Evolutionary conservation across 768 basidiomycete species (phyloP), one percentile per base, ranked within the genome.

Genomic region (Amanita exitialis): DNA sequence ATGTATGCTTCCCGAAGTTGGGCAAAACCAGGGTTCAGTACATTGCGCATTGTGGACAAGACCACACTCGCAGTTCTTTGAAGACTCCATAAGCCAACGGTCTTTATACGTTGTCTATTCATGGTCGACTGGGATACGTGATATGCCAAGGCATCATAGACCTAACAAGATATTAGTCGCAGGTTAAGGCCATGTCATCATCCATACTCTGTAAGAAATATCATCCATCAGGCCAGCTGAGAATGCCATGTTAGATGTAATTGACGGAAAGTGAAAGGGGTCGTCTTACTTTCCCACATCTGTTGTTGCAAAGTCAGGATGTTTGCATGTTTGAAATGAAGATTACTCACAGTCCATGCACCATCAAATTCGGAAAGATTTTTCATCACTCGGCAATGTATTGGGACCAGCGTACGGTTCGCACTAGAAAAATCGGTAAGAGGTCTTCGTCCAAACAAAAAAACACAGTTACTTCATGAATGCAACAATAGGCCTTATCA

Each of bases 401-500:
- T 93, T 10, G 96, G 96, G 2, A 99, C 79, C 58, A 99, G 68
- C 1, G 96, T 99, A 53, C 86, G 82, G 62, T 98, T 95, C 3
- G 88, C 85, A 64, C 95, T 98, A 56, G 13, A 32, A 49, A 37
- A 64, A 13, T 37, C 56, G 2, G n/a, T 25, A 13, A 42, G 16
- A 7, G 18, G 5, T 32, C 16, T 9, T 28, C 21, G n/a, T 16
- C 4, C 18, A 34, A 35, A 37, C 51, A 34, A 46, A 5, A 30
- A 10, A 27, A 49, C 44, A 38, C 25, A 37, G 6, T 20, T 59
- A 94, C 93, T 96, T 96, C 83, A 97, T 94, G 63, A 99, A 99
- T 1, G 92, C 95, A 13, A 98, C 96, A 55, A 99, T 97, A 3
- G 96, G 94, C 58, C 96, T 66, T 43, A 96, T 86, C 21, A 98